These are phyloP conservation scores for Arthromyces matolae DNA, from an alignment of 768 basidiomycete genomes.

Conservation along the genomic window DNA sequence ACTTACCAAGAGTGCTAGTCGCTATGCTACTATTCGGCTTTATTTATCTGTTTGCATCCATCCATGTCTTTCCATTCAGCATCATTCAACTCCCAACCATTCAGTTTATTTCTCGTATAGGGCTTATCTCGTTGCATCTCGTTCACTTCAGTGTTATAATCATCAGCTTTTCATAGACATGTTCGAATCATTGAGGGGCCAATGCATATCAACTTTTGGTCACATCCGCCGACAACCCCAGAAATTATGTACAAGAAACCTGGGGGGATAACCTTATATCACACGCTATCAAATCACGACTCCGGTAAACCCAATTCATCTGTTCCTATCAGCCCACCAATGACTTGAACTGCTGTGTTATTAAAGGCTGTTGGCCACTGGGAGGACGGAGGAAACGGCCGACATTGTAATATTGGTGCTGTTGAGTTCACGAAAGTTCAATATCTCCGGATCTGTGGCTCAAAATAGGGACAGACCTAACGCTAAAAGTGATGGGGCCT, in stretches of 20 bases:
- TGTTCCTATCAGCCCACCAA: conserved; percentile 14
- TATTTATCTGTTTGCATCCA: conserved; percentile 16
- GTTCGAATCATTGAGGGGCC: background rate
- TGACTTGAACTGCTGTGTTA: conserved; percentile 57
- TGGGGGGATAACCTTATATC: background rate
- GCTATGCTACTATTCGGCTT: conserved; percentile 26
- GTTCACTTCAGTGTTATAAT: conserved; percentile 13
- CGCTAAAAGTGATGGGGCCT: conserved; percentile 49
- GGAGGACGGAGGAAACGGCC: conserved; percentile 45
- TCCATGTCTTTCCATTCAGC: conserved; percentile 20
- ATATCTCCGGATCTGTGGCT: conserved; percentile 4
- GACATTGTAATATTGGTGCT: conserved; percentile 49
- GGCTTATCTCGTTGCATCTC: conserved; percentile 10
- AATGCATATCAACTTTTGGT: conserved; percentile 3
- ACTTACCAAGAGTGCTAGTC: conserved; percentile 64
- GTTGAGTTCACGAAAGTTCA: conserved; percentile 7
- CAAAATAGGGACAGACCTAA: conserved; percentile 45
- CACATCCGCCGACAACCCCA: conserved; percentile 6
- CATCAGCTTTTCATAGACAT: conserved; percentile 7
- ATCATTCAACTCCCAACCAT: conserved; percentile 2
- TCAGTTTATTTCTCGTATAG: conserved; percentile 7
- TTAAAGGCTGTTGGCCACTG: conserved; percentile 64
- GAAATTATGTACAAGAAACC: background rate
- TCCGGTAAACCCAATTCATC: conserved; percentile 8
- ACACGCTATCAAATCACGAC: conserved; percentile 2